Conservation (phyloP, 78 protist genomes). For the Thecamonas trahens region DNA sequence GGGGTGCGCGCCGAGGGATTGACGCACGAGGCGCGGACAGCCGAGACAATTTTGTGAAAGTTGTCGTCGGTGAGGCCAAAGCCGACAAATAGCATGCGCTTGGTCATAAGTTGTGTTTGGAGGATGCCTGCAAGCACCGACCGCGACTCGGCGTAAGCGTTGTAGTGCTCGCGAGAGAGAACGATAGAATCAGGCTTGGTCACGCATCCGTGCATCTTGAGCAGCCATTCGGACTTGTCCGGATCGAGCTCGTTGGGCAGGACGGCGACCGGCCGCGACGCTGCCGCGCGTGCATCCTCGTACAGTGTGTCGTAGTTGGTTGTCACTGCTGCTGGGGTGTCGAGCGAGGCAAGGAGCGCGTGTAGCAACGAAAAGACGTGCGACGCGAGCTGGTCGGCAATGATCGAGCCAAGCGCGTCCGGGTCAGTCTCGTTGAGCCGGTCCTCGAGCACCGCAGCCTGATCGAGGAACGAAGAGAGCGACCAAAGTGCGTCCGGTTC, state of each 20-base stretch:
- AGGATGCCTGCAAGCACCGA: slow-evolving; percentile 56
- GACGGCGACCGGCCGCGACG: slow-evolving; percentile 7
- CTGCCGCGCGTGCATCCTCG: slow-evolving; percentile 39
- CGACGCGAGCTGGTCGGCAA: neutral
- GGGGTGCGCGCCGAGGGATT: too few relatives aligned
- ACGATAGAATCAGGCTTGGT: slow-evolving; percentile 50
- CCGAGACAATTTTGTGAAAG: slow-evolving; percentile 33
- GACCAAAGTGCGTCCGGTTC: neutral
- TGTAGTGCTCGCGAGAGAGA: slow-evolving; percentile 52
- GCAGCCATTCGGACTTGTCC: slow-evolving; percentile 23
- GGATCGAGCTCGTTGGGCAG: slow-evolving; percentile 11
- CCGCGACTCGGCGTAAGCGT: slow-evolving; percentile 28
- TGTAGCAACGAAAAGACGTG: neutral
- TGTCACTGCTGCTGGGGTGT: too few relatives aligned
- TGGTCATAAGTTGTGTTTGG: slow-evolving; percentile 47
- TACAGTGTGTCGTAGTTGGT: slow-evolving; percentile 63
- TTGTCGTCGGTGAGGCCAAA: slow-evolving; percentile 59
- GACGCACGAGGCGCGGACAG: too few relatives aligned
- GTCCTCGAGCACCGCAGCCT: neutral
- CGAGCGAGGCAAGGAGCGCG: slow-evolving; percentile 28
- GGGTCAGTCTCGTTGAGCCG: slow-evolving; percentile 18
- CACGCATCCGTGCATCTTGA: slow-evolving; percentile 66
- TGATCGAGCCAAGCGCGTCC: neutral
- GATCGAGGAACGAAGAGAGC: neutral
- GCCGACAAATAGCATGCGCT: slow-evolving; percentile 59